Conservation (phyloP, 371 early-diverging fungal species). For the Rhizopus delemar region DNA sequence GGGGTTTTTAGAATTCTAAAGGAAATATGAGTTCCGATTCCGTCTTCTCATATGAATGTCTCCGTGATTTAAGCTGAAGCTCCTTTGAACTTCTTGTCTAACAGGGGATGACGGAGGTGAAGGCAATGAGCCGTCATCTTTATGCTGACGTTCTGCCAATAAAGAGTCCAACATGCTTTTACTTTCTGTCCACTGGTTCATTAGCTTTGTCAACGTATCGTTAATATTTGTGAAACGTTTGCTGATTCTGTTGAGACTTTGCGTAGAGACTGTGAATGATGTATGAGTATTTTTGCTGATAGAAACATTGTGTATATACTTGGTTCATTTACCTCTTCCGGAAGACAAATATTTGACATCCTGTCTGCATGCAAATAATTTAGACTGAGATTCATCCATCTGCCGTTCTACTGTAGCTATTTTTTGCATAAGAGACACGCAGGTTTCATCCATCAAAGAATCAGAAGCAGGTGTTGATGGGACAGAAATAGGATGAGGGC, state of each 20-base stretch:
- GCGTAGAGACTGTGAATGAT: background rate
- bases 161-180: constrained; percentile 20
- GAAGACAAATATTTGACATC: constrained; percentile 30
- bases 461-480: background rate
- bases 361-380: constrained; percentile 40
- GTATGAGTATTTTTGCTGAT: background rate
- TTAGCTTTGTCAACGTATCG: constrained; percentile 28
- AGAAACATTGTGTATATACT: background rate
- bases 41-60: background rate
- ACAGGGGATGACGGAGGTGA: constrained; percentile 41
- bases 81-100: background rate
- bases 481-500: background rate
- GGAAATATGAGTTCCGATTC: constrained; percentile 3
- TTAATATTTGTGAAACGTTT: constrained; percentile 35
- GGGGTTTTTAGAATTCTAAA: background rate
- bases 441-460: constrained; percentile 15
- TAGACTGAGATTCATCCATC: constrained; percentile 35
- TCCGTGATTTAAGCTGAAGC: background rate
- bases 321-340: constrained; percentile 24
- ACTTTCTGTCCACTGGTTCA: constrained; percentile 41
- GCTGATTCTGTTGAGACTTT: constrained; percentile 26
- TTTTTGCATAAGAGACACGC: constrained; percentile 29
- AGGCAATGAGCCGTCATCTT: constrained; percentile 1
- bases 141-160: constrained; percentile 11
- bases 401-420: constrained; percentile 38